phyloP scores from a whole-genome alignment of 2,329 filamentous ascomycete genomes.

The Penicillium griseofulvum region DNA sequence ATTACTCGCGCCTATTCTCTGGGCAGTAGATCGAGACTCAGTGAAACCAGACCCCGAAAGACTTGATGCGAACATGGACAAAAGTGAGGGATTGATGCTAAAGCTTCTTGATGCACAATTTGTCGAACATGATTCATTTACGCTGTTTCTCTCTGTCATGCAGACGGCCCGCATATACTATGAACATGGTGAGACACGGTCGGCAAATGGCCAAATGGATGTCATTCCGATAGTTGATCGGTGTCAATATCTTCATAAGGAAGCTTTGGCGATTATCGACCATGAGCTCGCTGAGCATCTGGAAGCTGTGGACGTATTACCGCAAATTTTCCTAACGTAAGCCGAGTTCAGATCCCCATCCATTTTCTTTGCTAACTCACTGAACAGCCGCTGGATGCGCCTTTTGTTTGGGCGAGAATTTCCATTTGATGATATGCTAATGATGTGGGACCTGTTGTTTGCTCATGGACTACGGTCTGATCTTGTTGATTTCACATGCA shows the following conservation, averaged over 20 bases:
- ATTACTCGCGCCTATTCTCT: conserved; percentile 81
- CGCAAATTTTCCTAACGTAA: conserved; percentile 93
- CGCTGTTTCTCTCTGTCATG: conserved; percentile 84
- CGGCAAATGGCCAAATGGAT: conserved; percentile 45
- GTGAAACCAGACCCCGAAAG: conserved; percentile 52
- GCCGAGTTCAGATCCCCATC: conserved; percentile 23
- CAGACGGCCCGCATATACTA: conserved; percentile 83
- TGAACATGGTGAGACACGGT: conserved; percentile 59
- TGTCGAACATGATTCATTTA: conserved; percentile 88
- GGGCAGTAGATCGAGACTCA: conserved; percentile 79
- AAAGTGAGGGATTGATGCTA: conserved; percentile 55
- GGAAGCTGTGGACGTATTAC: conserved; percentile 80
- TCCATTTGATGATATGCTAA: conserved; percentile 76
- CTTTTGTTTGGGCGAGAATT: conserved; percentile 93
- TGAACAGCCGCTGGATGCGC: conserved; percentile 78
- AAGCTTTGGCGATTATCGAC: conserved; percentile 73
- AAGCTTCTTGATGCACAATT: conserved; percentile 69
- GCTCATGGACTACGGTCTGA: conserved; percentile 77
- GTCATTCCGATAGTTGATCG: conserved; percentile 76
- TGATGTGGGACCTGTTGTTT: conserved; percentile 89
- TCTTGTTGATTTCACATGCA: conserved; percentile 84
- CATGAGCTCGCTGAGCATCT: conserved; percentile 80
- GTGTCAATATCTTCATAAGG: conserved; percentile 83
- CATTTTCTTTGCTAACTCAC: conserved; percentile 9
- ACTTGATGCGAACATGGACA: neutral